Conservation (phyloP, 2,329 filamentous ascomycete genomes). For the Herpotrichia juniperi region DNA sequence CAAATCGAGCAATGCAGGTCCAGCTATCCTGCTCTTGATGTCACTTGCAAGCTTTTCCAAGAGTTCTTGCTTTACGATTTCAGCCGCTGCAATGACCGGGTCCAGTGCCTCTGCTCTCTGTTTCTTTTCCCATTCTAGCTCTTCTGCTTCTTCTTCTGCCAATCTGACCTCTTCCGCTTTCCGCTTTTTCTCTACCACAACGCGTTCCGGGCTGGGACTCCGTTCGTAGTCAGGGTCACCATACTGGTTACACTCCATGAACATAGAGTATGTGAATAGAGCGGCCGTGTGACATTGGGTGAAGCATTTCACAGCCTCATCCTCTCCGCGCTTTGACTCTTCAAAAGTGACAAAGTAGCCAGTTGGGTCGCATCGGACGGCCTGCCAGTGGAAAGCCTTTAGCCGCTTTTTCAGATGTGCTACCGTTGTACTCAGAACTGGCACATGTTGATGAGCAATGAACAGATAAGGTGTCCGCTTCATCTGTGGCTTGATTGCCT, state of each 20-base stretch:
- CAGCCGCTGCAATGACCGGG: constrained; percentile 82
- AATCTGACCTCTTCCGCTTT: constrained; percentile 71
- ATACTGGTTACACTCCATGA: constrained; percentile 80
- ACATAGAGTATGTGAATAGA: constrained; percentile 92
- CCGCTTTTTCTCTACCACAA: constrained; percentile 57
- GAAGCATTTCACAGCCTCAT: constrained; percentile 82
- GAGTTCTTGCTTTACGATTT: constrained; percentile 79
- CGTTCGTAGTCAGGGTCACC: constrained; percentile 68
- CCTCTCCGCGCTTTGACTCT: constrained; percentile 74
- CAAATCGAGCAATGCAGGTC: constrained; percentile 78
- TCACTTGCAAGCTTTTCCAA: constrained; percentile 86
- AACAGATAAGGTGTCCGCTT: constrained; percentile 88
- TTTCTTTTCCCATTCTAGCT: constrained; percentile 88
- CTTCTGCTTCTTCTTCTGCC: constrained; percentile 76
- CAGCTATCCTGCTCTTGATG: constrained; percentile 85
- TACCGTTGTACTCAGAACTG: constrained; percentile 82
- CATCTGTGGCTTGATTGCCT: constrained; percentile 71
- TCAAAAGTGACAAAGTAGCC: constrained; percentile 95
- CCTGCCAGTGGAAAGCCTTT: constrained; percentile 79
- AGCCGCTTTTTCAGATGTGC: constrained; percentile 89
- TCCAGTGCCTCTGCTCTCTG: constrained; percentile 87
- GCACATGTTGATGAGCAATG: constrained; percentile 84
- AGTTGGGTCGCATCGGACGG: constrained; percentile 80
- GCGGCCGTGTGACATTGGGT: constrained; percentile 78
- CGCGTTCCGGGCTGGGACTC: constrained; percentile 59